These are phyloP conservation scores for Allomyces javanicus DNA, from an alignment of 192 early-diverging fungal species.

Conservation along the genomic window DNA sequence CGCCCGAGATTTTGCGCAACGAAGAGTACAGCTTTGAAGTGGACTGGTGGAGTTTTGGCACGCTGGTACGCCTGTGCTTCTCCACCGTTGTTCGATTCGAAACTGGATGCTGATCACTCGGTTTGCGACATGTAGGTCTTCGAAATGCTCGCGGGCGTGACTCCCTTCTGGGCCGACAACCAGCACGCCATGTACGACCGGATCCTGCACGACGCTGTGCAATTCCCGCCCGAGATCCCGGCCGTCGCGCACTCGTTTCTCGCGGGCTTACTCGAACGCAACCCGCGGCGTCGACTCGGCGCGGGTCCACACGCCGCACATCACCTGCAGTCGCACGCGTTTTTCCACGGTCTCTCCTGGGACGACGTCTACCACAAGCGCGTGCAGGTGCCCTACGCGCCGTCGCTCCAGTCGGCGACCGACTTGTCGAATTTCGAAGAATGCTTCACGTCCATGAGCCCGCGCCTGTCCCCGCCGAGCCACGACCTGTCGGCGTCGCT, in stretches of 20 bases:
- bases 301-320: conserved; percentile 28
- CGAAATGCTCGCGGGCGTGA: conserved; percentile 7
- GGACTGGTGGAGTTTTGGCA: conserved; percentile 10
- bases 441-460: neutral
- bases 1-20: neutral
- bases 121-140: too few relatives aligned
- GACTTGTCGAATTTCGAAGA: neutral
- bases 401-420: conserved; percentile 16
- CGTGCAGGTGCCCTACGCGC: conserved; percentile 42
- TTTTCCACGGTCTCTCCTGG: conserved; percentile 55
- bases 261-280: conserved; percentile 11
- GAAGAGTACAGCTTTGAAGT: neutral
- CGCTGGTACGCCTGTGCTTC: neutral
- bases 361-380: conserved; percentile 37
- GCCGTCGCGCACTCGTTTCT: conserved; percentile 22
- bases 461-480: neutral
- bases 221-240: conserved; percentile 24
- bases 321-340: conserved; percentile 53
- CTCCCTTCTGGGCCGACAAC: conserved; percentile 38
- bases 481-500: neutral
- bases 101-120: too few relatives aligned
- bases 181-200: conserved; percentile 34
- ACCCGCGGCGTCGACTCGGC: conserved; percentile 43
- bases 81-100: too few relatives aligned
- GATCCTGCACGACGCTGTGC: conserved; percentile 26